Evolutionary conservation across 352 stramenopile species (phyloP).

Genomic region (Hyphochytrium catenoides): DNA sequence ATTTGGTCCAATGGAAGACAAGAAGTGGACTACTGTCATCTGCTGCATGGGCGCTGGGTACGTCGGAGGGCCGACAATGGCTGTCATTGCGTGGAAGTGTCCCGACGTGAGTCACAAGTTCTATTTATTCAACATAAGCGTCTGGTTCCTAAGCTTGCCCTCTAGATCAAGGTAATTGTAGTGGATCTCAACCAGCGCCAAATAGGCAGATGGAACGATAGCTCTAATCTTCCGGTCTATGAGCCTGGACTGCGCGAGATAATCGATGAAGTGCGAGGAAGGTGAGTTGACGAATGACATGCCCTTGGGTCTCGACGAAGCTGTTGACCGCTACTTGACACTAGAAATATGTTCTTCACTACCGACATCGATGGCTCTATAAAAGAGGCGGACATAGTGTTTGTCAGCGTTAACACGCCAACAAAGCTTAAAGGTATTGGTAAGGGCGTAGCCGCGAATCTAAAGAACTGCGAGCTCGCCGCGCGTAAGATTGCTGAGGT

Average conservation of each 20-base stretch:
- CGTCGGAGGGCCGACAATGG: constrained; percentile 98
- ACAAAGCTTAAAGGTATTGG: constrained; percentile 93
- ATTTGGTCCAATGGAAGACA: no score
- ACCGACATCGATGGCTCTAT: constrained; percentile 93
- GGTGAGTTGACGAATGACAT: no score
- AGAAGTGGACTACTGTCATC: no score
- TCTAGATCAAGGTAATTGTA: constrained; percentile 80
- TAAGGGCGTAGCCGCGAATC: constrained; percentile 88
- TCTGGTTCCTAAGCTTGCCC: neutral
- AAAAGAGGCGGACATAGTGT: constrained; percentile 90
- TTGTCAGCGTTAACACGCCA: constrained; percentile 98
- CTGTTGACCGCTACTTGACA: no score
- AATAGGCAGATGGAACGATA: constrained; percentile 94
- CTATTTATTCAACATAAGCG: constrained; percentile 1
- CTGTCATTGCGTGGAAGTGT: constrained; percentile 91
- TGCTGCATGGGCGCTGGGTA: constrained; percentile 96
- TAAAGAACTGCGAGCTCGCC: constrained; percentile 97
- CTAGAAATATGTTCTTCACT: constrained; percentile 98
- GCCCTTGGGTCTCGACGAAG: no score
- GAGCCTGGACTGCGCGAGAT: constrained; percentile 91
- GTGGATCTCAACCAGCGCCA: constrained; percentile 83
- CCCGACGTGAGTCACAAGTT: constrained; percentile 31
- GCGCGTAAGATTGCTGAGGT: constrained; percentile 92
- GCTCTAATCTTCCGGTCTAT: constrained; percentile 90
- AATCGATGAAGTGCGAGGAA: constrained; percentile 66